phyloP scores from a whole-genome alignment of 371 early-diverging fungal genomes.

The Rhizopus delemar region DNA sequence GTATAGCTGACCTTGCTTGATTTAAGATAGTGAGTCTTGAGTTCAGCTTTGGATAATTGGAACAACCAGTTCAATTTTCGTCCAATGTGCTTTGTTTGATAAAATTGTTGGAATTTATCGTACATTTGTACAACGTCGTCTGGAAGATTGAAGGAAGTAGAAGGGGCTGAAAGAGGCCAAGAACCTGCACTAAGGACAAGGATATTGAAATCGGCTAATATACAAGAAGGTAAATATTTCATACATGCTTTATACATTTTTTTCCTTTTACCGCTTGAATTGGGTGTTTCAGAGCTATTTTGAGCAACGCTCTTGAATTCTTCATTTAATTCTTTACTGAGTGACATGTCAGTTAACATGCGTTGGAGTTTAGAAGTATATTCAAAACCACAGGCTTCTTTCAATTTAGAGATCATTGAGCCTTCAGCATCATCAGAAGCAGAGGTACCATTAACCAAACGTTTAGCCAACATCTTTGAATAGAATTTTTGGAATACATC shows the following conservation, averaged over 20 bases:
- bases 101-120: slow-evolving; percentile 82
- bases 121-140: slow-evolving; percentile 77
- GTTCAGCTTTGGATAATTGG: slow-evolving; percentile 85
- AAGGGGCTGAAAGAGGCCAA: slow-evolving; percentile 88
- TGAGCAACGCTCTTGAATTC: slow-evolving; percentile 57
- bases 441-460: slow-evolving; percentile 74
- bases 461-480: slow-evolving; percentile 81
- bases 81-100: slow-evolving; percentile 79
- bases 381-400: slow-evolving; percentile 83
- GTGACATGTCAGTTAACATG: slow-evolving; percentile 87
- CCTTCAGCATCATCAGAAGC: slow-evolving; percentile 76
- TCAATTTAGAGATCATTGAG: slow-evolving; percentile 69
- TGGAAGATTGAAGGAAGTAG: slow-evolving; percentile 81
- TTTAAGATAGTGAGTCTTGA: slow-evolving; percentile 81
- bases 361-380: slow-evolving; percentile 87
- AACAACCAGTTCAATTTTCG: slow-evolving; percentile 92
- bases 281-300: slow-evolving; percentile 42
- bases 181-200: slow-evolving; percentile 83
- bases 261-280: slow-evolving; percentile 33
- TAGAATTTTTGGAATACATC: slow-evolving; percentile 96
- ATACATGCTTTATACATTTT: neutral
- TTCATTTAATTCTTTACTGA: slow-evolving; percentile 73
- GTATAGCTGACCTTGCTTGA: slow-evolving; percentile 69
- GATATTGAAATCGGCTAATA: slow-evolving; percentile 78
- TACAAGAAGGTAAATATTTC: neutral